Evolutionary conservation across 1,139 yeast genomes (phyloP).

Genomic region (Blastobotrys proliferans): DNA sequence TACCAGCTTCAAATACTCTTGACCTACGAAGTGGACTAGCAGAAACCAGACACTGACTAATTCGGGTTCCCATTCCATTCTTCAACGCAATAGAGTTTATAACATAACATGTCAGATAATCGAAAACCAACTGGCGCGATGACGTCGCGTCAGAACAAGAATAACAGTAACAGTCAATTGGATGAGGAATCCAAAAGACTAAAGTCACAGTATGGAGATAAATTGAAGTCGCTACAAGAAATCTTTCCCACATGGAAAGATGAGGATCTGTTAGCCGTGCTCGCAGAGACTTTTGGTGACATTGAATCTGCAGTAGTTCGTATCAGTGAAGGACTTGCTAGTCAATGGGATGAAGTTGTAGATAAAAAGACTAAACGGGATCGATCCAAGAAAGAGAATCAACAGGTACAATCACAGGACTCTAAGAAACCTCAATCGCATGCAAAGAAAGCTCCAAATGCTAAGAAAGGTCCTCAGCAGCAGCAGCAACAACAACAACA

Average conservation of each 20-base stretch:
- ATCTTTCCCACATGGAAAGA: slow-evolving; percentile 94
- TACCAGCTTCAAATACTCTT: too few species aligned
- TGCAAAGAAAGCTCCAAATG: neutral
- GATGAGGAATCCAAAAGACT: slow-evolving; percentile 40
- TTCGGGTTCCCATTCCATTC: too few species aligned
- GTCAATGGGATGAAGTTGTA: slow-evolving; percentile 61
- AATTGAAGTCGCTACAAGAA: slow-evolving; percentile 64
- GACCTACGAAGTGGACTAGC: too few species aligned
- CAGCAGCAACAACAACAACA: neutral
- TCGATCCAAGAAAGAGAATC: neutral
- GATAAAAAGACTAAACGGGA: slow-evolving; percentile 37
- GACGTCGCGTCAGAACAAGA: neutral
- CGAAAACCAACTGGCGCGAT: neutral
- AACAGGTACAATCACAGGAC: slow-evolving; percentile 27
- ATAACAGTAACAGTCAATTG: slow-evolving; percentile 20
- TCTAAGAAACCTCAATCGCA: slow-evolving; percentile 32
- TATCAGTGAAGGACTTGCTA: slow-evolving; percentile 68
- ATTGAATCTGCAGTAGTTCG: slow-evolving; percentile 78
- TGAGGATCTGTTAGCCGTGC: slow-evolving; percentile 74
- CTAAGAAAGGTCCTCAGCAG: neutral
- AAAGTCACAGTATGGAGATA: slow-evolving; percentile 32
- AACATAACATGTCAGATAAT: slow-evolving; percentile 1
- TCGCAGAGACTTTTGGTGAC: slow-evolving; percentile 68
- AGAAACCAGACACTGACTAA: too few species aligned
- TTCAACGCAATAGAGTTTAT: too few species aligned